phyloP scores from a whole-genome alignment of 1,284 basidiomycete species.

The Rhodotorula sp. region DNA sequence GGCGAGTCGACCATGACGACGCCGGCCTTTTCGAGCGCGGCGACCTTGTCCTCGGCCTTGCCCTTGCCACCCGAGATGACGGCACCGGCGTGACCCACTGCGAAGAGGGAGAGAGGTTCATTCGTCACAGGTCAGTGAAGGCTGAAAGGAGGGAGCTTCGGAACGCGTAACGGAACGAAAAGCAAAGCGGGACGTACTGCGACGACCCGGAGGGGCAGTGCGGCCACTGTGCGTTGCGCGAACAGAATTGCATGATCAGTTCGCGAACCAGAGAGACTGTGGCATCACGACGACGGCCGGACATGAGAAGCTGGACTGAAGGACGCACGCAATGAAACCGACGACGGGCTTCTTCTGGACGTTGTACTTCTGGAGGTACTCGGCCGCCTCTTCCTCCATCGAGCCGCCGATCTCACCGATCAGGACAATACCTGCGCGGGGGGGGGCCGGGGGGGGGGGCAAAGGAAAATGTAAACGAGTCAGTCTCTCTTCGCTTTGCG shows the following conservation, averaged over 20 bases:
- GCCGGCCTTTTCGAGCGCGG: constrained; percentile 88
- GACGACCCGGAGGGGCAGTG: constrained; percentile 93
- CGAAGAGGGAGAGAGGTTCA: not conserved
- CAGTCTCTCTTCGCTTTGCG: too few relatives aligned
- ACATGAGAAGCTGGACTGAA: too few relatives aligned
- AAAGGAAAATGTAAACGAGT: not conserved
- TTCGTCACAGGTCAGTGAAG: not conserved
- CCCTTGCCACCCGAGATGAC: constrained; percentile 98
- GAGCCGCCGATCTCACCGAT: constrained; percentile 99
- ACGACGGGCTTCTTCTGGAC: constrained; percentile 95
- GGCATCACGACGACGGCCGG: too few relatives aligned
- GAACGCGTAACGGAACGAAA: too few relatives aligned
- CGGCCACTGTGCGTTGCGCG: constrained; percentile 38
- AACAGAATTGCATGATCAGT: too few relatives aligned
- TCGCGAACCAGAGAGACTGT: too few relatives aligned
- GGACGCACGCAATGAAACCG: constrained; percentile 85
- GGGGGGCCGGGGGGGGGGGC: too few relatives aligned
- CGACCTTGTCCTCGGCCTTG: constrained; percentile 92
- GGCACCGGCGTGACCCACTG: constrained; percentile 84
- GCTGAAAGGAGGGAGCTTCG: too few relatives aligned
- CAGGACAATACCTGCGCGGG: constrained; percentile 76
- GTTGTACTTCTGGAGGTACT: constrained; percentile 82
- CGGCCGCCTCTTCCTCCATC: constrained; percentile 99
- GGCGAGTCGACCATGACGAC: constrained; percentile 93
- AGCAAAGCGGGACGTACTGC: constrained; percentile 62